Conservation (phyloP, 2,329 filamentous ascomycete genomes). For the Calonectria leucothoes region DNA sequence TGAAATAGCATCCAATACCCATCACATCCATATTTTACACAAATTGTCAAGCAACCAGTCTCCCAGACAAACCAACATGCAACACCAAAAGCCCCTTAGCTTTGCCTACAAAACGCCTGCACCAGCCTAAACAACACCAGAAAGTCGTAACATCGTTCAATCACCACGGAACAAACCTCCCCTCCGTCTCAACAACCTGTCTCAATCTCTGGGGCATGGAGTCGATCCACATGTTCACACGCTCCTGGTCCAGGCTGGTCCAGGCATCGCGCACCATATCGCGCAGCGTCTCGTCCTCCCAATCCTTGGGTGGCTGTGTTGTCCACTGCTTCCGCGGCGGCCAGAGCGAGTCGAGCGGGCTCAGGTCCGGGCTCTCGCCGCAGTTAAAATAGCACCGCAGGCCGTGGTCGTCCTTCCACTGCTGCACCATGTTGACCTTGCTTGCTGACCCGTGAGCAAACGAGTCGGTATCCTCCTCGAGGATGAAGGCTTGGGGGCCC, state of each 20-base stretch:
- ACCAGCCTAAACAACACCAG: background rate
- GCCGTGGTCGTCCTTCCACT: slow-evolving; percentile 50
- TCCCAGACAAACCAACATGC: background rate
- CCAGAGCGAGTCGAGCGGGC: slow-evolving; percentile 50
- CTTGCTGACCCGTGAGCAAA: slow-evolving; percentile 50
- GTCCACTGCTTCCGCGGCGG: slow-evolving; percentile 50
- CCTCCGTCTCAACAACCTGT: slow-evolving; percentile 47
- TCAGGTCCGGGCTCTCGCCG: slow-evolving; percentile 51
- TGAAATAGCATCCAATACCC: background rate
- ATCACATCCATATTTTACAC: background rate
- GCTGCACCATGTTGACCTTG: slow-evolving; percentile 49
- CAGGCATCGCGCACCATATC: slow-evolving; percentile 46
- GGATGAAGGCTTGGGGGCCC: slow-evolving; percentile 41
- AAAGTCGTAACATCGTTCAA: background rate
- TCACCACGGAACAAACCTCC: slow-evolving; percentile 49
- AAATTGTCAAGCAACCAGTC: background rate
- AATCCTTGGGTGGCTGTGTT: slow-evolving; percentile 42
- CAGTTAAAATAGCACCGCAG: slow-evolving; percentile 50
- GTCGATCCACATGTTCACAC: slow-evolving; percentile 51
- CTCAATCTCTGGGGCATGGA: slow-evolving; percentile 50
- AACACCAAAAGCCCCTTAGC: background rate
- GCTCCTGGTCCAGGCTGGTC: slow-evolving; percentile 44
- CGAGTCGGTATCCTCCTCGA: slow-evolving; percentile 50
- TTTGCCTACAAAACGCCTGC: background rate
- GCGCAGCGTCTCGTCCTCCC: slow-evolving; percentile 48